Conservation (phyloP, 164 flowering plant genomes). For the Nelumbo lutea region DNA sequence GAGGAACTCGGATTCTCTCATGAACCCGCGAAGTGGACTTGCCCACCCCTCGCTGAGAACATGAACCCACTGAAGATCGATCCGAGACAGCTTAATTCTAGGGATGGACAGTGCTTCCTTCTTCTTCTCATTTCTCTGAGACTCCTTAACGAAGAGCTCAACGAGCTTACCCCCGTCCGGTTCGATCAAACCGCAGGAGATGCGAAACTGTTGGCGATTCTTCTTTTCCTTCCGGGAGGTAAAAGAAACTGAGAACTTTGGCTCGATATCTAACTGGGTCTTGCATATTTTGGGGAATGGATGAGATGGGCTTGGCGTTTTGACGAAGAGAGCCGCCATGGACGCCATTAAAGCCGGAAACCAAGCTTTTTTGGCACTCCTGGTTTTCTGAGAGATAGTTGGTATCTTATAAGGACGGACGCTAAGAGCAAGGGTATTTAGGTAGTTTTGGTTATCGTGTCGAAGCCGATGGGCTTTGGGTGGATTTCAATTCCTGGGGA, state of each 20-base stretch:
- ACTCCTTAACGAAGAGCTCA: constrained; percentile 54
- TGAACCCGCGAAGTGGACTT: constrained; percentile 57
- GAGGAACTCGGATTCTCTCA: constrained; percentile 98
- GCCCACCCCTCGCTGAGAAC: constrained; percentile 55
- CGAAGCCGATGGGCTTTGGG: constrained; percentile 6
- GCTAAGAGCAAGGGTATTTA: too few species aligned
- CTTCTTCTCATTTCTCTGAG: constrained; percentile 35
- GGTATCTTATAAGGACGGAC: background rate
- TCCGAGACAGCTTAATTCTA: constrained; percentile 48
- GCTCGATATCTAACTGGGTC: constrained; percentile 13
- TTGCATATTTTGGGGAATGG: constrained; percentile 10
- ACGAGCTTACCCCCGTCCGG: constrained; percentile 92
- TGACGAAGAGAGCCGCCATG: constrained; percentile 14
- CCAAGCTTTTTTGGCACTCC: constrained; percentile 3
- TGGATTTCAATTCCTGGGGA: background rate
- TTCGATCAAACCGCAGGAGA: constrained; percentile 58
- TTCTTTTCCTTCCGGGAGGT: constrained; percentile 5
- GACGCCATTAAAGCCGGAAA: constrained; percentile 21
- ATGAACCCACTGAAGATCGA: constrained; percentile 92
- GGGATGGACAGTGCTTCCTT: constrained; percentile 53
- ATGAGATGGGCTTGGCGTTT: constrained; percentile 12
- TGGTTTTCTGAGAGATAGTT: background rate
- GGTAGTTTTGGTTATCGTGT: too few species aligned
- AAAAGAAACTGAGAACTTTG: constrained; percentile 15
- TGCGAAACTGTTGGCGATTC: constrained; percentile 14